These are phyloP conservation scores for Wickerhamiella azyma DNA, from an alignment of 805 yeast species.

Conservation along the genomic window DNA sequence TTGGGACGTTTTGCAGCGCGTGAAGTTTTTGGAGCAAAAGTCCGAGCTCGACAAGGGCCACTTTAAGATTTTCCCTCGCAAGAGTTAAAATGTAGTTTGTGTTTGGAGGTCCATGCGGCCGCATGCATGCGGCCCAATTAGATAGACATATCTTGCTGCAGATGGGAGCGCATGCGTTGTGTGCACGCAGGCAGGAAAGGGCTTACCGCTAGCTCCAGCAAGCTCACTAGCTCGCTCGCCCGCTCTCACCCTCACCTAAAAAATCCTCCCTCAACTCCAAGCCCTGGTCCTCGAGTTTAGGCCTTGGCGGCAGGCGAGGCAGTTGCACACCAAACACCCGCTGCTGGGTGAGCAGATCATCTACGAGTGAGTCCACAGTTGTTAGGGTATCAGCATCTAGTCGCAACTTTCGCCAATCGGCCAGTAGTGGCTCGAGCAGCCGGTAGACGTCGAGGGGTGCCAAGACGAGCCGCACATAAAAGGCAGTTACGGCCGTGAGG, in stretches of 20 bases:
- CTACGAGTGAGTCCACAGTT: slow-evolving; percentile 65
- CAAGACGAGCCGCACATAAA: slow-evolving; percentile 40
- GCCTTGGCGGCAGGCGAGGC: slow-evolving; percentile 33
- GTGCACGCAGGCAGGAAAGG: too few species aligned
- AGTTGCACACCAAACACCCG: slow-evolving; percentile 62
- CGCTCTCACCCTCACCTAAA: too few species aligned
- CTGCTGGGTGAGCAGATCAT: slow-evolving; percentile 39
- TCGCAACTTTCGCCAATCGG: slow-evolving; percentile 60
- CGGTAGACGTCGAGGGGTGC: slow-evolving; percentile 35
- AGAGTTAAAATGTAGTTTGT: too few species aligned
- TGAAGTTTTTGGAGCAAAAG: background rate
- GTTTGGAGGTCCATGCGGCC: too few species aligned
- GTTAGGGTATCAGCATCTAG: slow-evolving; percentile 30
- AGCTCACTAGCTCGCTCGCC: too few species aligned
- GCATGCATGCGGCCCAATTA: background rate
- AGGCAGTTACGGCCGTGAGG: slow-evolving; percentile 49
- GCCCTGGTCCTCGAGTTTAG: slow-evolving; percentile 2
- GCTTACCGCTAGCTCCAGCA: too few species aligned
- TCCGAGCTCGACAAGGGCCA: background rate
- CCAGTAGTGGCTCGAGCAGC: slow-evolving; percentile 39
- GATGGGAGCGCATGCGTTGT: too few species aligned
- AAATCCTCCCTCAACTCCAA: background rate
- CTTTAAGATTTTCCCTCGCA: background rate
- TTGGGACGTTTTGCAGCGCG: background rate
- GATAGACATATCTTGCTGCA: too few species aligned